These are phyloP conservation scores for Brachypodium distachyon DNA, from an alignment of 202 grass and related monocot genomes.

Conservation along the genomic window DNA sequence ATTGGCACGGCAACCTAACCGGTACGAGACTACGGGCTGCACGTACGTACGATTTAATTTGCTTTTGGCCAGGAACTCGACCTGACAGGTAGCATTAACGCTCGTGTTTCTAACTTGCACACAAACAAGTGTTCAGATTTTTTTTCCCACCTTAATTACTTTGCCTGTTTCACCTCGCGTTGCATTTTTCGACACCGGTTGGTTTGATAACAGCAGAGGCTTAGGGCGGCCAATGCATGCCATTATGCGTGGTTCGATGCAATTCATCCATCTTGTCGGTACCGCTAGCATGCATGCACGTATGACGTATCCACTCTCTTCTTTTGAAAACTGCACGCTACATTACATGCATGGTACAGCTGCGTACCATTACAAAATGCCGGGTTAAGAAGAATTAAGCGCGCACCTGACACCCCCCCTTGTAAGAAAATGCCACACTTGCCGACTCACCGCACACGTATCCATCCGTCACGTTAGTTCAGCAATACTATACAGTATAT, in stretches of 20 bases:
- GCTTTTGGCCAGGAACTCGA: background rate
- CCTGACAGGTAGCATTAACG: background rate
- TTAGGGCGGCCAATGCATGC: background rate
- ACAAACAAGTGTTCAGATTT: too few species aligned
- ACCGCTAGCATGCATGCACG: background rate
- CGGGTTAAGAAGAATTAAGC: background rate
- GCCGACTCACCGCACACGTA: constrained; percentile 9
- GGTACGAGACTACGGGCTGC: too few species aligned
- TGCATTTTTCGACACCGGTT: background rate
- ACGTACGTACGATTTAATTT: background rate
- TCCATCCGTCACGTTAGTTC: background rate
- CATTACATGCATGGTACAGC: background rate
- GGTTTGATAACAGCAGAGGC: too few species aligned
- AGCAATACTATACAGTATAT: background rate
- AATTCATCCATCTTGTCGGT: too few species aligned
- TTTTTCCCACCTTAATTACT: background rate
- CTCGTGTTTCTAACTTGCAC: background rate
- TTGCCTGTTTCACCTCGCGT: background rate
- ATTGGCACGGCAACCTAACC: background rate
- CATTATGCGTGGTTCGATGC: background rate
- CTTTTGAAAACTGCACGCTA: background rate
- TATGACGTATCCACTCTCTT: background rate
- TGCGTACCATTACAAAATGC: background rate
- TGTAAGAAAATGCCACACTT: background rate
- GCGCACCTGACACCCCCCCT: background rate